These are phyloP conservation scores for Boletus semigastroideus DNA, from an alignment of 1,284 basidiomycete genomes.

Conservation along the genomic window DNA sequence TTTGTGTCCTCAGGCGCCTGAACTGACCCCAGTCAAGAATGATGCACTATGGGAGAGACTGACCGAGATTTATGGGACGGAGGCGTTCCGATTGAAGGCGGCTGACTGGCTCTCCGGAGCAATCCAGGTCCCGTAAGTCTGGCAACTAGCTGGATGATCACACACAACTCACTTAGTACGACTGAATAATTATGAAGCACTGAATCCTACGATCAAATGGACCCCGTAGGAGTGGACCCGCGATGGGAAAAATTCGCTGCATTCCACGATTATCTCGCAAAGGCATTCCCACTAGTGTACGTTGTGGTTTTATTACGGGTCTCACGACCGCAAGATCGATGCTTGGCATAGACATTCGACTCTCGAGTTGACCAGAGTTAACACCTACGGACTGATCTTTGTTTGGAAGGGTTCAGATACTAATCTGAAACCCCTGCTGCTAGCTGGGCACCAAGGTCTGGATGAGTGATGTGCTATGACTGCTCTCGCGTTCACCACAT, in stretches of 20 bases:
- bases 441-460: conserved; percentile 66
- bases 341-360: conserved; percentile 44
- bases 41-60: conserved; percentile 27
- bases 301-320: conserved; percentile 3
- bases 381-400: conserved; percentile 65
- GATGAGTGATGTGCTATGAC: background rate
- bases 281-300: conserved; percentile 43
- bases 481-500: background rate
- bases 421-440: conserved; percentile 60
- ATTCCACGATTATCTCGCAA: conserved; percentile 44
- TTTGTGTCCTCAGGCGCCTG: conserved; percentile 31
- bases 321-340: background rate
- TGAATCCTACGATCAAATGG: conserved; percentile 44
- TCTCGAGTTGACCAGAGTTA: conserved; percentile 55
- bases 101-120: conserved; percentile 38
- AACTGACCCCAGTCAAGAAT: conserved; percentile 29
- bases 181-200: conserved; percentile 18
- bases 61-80: conserved; percentile 26
- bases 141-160: background rate
- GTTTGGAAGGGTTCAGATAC: conserved; percentile 59
- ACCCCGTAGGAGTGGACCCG: conserved; percentile 41
- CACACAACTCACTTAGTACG: background rate
- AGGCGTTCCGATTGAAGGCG: conserved; percentile 34
- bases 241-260: conserved; percentile 46
- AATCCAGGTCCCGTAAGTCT: conserved; percentile 35